These are phyloP conservation scores for Senna tora DNA, from an alignment of 306 rosid species.

Conservation along the genomic window DNA sequence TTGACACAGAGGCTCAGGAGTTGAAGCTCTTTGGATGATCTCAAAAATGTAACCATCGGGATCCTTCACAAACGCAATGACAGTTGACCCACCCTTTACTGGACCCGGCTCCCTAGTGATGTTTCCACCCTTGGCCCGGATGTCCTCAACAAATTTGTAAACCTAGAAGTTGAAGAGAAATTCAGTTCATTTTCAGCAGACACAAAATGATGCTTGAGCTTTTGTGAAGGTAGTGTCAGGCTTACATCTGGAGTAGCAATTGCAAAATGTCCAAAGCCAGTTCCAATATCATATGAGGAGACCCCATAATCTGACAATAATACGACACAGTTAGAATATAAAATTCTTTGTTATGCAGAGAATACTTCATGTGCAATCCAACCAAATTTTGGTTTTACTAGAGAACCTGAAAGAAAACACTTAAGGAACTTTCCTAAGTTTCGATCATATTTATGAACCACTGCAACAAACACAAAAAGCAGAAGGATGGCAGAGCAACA, in stretches of 20 bases:
- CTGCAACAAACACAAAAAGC: not conserved
- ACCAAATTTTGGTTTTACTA: not conserved
- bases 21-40: slow-evolving; percentile 75
- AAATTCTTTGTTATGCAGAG: not conserved
- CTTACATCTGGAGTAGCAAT: slow-evolving; percentile 86
- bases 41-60: slow-evolving; percentile 93
- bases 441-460: not conserved
- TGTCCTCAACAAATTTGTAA: slow-evolving; percentile 72
- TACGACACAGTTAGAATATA: slow-evolving; percentile 27
- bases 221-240: slow-evolving; percentile 18
- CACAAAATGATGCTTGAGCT: slow-evolving; percentile 21
- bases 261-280: slow-evolving; percentile 95
- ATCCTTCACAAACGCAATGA: slow-evolving; percentile 88
- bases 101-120: slow-evolving; percentile 94
- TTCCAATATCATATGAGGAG: slow-evolving; percentile 80
- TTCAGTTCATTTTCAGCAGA: slow-evolving; percentile 32
- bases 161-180: slow-evolving; percentile 52
- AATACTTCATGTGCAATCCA: slow-evolving; percentile 31
- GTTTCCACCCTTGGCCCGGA: slow-evolving; percentile 75
- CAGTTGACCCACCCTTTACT: slow-evolving; percentile 71
- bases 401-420: not conserved
- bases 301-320: slow-evolving; percentile 78
- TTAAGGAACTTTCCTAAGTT: not conserved
- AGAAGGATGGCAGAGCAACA: slow-evolving; percentile 28
- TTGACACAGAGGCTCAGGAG: slow-evolving; percentile 92